Percentiles rank a stretch among this genome's conserved stretches.
Conservation (phyloP, 108 stramenopile genomes). For the Cyclostephanos invisitatus region DNA sequence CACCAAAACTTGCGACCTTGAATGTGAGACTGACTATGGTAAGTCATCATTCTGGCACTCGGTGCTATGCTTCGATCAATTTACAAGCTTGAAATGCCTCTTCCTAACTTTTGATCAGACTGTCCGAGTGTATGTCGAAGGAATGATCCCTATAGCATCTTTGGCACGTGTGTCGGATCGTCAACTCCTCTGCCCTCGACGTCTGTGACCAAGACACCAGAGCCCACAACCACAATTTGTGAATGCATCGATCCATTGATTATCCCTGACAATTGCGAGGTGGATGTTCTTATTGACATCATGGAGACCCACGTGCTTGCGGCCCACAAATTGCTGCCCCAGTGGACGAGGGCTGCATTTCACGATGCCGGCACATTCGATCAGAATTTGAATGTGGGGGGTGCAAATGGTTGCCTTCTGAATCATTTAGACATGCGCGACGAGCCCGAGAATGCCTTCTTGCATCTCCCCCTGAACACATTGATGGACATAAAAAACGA, state of each 20-base stretch:
- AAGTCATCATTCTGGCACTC: background rate
- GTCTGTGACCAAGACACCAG: background rate
- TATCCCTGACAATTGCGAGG: constrained; percentile 18
- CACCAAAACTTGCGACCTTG: background rate
- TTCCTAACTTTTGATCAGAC: background rate
- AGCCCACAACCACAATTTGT: background rate
- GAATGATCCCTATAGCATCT: background rate
- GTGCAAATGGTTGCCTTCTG: constrained; percentile 21
- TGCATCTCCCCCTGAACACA: constrained; percentile 4
- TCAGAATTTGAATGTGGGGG: constrained; percentile 8
- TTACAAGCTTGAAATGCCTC: too few relatives aligned
- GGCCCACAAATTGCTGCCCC: background rate
- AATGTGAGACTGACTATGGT: background rate
- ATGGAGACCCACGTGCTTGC: constrained; percentile 5
- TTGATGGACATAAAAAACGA: background rate
- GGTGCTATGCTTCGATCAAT: too few relatives aligned
- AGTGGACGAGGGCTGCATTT: constrained; percentile 14
- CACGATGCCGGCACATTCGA: constrained; percentile 28
- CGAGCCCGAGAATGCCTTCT: constrained; percentile 4
- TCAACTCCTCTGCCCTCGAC: background rate
- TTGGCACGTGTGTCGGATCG: background rate
- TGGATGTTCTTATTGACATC: constrained; percentile 13
- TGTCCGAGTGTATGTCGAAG: background rate
- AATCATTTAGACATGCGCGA: constrained; percentile 7
- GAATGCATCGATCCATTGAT: constrained; percentile 2